phyloP scores from a whole-genome alignment of 441 rosid species.

The Geranium incanum region DNA sequence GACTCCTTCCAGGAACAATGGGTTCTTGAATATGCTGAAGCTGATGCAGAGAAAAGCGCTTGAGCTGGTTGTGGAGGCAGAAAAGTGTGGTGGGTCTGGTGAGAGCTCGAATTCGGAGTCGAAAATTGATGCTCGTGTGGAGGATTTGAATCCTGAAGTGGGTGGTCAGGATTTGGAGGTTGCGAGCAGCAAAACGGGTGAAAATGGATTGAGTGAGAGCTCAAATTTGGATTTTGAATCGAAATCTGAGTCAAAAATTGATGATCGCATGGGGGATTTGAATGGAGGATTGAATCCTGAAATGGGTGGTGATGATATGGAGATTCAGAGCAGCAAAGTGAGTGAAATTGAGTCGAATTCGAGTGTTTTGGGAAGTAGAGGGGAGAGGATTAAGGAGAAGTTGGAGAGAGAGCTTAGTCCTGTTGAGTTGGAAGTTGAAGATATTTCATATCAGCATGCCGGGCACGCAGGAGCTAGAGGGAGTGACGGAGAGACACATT shows the following conservation, averaged over 20 bases:
- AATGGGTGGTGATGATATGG: conserved; percentile 18
- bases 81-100: conserved; percentile 19
- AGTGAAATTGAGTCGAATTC: conserved; percentile 13
- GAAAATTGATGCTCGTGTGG: conserved; percentile 18
- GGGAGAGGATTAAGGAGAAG: conserved; percentile 56
- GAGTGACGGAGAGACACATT: conserved; percentile 62
- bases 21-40: conserved; percentile 77
- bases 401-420: conserved; percentile 58
- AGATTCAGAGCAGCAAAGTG: too few species aligned
- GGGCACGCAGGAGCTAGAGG: conserved; percentile 63
- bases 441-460: conserved; percentile 62
- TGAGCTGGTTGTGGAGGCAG: conserved; percentile 35
- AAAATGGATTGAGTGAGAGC: conserved; percentile 13
- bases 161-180: conserved; percentile 17
- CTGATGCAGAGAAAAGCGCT: conserved; percentile 83
- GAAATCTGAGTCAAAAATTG: conserved; percentile 19
- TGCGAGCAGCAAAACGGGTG: too few species aligned
- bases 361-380: conserved; percentile 56
- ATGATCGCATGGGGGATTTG: conserved; percentile 12
- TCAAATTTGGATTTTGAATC: neutral
- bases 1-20: conserved; percentile 77
- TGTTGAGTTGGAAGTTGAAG: conserved; percentile 46
- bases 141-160: conserved; percentile 6
- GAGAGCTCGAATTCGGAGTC: conserved; percentile 17
- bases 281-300: conserved; percentile 9